Evolutionary conservation across 148 eudicot species (phyloP), one percentile per base, ranked within the genome.

Genomic region (Camellia granthamiana): DNA sequence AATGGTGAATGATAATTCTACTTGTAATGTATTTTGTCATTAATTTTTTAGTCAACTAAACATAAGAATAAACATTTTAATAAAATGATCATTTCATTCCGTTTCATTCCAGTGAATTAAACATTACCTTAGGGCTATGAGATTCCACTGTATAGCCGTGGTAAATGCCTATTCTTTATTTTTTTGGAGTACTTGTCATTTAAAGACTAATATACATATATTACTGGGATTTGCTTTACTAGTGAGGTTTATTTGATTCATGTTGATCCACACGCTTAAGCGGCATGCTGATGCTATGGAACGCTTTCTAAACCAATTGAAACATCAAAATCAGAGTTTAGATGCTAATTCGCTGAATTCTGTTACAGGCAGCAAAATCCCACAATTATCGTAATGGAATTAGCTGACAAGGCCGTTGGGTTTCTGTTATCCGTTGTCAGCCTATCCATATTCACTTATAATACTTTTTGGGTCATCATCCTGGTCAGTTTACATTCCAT

Each of bases 391-490:
- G 54, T 64, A 81, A 95, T 95, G 98, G 98, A 93, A 67, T 83
- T 93, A 78, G 98, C 98, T 44, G 98, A 95, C 81, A 90, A 92
- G 78, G 97, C 90, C 5, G 93, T 95, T 80, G 97, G 98, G 70
- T 85, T 93, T 64, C 74, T 93, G 23, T 79, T 95, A 72, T 84
- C 95, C 18, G 72, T 89, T 54, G 86, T 76, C 75, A 95, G 98
- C 87, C 80, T 95, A 81, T 88, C 93, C 72, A 80, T 95, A 81
- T 95, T 95, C 86, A 90, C 98, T 5, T 95, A 95, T 80, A 93
- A 93, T 82, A 93, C 97, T 61, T 92, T 95, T 78, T 95, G 98
- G 98, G 93, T 95, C 76, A 89, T 95, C 83, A 91, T 93, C 72
- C 80, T 95, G 90, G 98, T 93, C 30, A 88, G 92, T 92, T 47